phyloP scores from a whole-genome alignment of 2,329 filamentous ascomycete species.

The Botrytis pseudocinerea region DNA sequence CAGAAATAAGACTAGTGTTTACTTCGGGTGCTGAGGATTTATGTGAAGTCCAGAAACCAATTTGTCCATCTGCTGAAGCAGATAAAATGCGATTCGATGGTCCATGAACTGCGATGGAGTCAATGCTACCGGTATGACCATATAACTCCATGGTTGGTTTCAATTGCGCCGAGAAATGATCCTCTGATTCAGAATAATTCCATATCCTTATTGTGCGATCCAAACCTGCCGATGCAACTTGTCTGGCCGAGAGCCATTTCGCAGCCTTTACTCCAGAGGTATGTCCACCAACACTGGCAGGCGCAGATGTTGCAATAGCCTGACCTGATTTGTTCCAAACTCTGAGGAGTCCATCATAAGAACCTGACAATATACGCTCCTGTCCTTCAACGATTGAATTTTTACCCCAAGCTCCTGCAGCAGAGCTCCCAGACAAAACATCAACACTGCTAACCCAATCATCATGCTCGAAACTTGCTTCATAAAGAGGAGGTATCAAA shows the following conservation, averaged over 20 bases:
- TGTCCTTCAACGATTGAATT: constrained; percentile 54
- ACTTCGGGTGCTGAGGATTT: constrained; percentile 75
- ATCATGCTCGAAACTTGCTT: constrained; percentile 93
- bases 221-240: constrained; percentile 79
- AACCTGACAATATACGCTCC: constrained; percentile 82
- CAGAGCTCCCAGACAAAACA: constrained; percentile 68
- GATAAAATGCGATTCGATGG: constrained; percentile 78
- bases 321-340: constrained; percentile 91
- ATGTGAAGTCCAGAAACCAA: constrained; percentile 87
- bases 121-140: constrained; percentile 74
- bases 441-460: constrained; percentile 94
- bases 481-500: constrained; percentile 82
- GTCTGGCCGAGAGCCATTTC: constrained; percentile 75
- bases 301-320: constrained; percentile 73
- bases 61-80: constrained; percentile 76
- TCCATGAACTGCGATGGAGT: constrained; percentile 72
- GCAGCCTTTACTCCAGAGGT: constrained; percentile 76
- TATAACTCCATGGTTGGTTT: constrained; percentile 79
- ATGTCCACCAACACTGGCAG: constrained; percentile 69
- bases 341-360: constrained; percentile 85
- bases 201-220: constrained; percentile 87
- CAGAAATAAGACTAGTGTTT: constrained; percentile 67
- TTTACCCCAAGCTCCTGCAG: constrained; percentile 58
- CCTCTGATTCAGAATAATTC: constrained; percentile 74
- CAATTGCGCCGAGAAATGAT: constrained; percentile 56